Percentiles rank a stretch among this genome's conserved stretches.
phyloP scores from a whole-genome alignment of 2,329 filamentous ascomycete genomes.

The Zalaria sp. region DNA sequence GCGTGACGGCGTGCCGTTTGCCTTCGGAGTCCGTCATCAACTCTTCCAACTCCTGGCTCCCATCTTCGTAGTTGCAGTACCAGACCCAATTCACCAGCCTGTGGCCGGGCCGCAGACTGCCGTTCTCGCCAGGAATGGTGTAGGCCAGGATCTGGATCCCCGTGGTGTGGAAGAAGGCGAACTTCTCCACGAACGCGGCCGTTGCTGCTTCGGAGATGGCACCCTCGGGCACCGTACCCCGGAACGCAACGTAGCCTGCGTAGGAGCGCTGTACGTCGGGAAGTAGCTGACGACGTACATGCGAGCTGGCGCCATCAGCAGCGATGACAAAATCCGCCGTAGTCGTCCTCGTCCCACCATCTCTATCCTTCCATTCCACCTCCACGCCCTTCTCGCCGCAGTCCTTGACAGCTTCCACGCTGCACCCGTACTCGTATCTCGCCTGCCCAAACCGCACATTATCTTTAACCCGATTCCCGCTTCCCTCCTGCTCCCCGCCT shows the following conservation, averaged over 20 bases:
- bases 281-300: slow-evolving; percentile 11
- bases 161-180: slow-evolving; percentile 25
- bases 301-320: slow-evolving; percentile 26
- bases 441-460: slow-evolving; percentile 2
- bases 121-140: slow-evolving; percentile 29
- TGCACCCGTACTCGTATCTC: slow-evolving; percentile 16
- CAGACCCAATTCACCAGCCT: slow-evolving; percentile 35
- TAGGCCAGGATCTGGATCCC: slow-evolving; percentile 28
- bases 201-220: slow-evolving; percentile 19
- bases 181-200: slow-evolving; percentile 21
- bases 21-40: slow-evolving; percentile 32
- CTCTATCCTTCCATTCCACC: slow-evolving; percentile 13
- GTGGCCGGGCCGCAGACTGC: slow-evolving; percentile 22
- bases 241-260: slow-evolving; percentile 17
- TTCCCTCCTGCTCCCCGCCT: slow-evolving; percentile 1
- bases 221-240: slow-evolving; percentile 17
- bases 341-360: slow-evolving; percentile 9
- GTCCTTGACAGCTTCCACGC: slow-evolving; percentile 13
- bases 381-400: slow-evolving; percentile 7
- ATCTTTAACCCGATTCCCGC: background rate
- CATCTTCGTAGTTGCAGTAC: slow-evolving; percentile 30
- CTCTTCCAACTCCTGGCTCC: slow-evolving; percentile 22
- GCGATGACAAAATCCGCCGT: slow-evolving; percentile 26
- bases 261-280: slow-evolving; percentile 16
- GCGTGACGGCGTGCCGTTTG: slow-evolving; percentile 25